These are phyloP conservation scores for Apodospora peruviana DNA, from an alignment of 495 filamentous ascomycete species.

Conservation along the genomic window DNA sequence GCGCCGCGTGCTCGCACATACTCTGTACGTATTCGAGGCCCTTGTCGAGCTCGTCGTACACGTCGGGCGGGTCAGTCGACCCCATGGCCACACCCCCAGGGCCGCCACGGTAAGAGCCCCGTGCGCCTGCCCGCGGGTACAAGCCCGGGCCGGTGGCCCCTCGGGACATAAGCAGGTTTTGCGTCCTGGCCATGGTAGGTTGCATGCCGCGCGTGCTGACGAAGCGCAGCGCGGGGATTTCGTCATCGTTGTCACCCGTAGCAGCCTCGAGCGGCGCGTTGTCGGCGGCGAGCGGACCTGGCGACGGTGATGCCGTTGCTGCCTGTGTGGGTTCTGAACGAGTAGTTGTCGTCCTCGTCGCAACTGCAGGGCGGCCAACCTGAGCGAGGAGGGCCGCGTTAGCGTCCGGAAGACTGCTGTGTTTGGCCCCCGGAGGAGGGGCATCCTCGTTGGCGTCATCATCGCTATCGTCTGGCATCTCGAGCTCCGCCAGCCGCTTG, in stretches of 20 bases:
- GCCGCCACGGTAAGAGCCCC: not conserved
- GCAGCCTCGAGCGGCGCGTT: constrained; percentile 12
- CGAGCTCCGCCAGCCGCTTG: constrained; percentile 45
- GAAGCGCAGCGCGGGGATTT: constrained; percentile 23
- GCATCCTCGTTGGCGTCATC: constrained; percentile 33
- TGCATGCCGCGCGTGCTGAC: constrained; percentile 26
- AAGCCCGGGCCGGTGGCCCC: constrained; percentile 6
- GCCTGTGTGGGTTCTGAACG: not conserved
- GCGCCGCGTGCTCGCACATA: constrained; percentile 78
- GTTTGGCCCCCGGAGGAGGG: no score
- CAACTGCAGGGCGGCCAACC: not conserved
- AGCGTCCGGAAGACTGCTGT: no score
- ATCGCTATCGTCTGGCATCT: constrained; percentile 36
- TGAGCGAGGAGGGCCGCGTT: no score
- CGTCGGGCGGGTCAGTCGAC: constrained; percentile 19
- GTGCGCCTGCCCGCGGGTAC: constrained; percentile 14
- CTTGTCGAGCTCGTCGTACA: constrained; percentile 70
- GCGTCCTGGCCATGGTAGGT: not conserved
- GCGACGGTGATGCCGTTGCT: not conserved
- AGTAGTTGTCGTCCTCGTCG: not conserved
- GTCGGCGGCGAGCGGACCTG: not conserved
- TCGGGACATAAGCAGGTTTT: constrained; percentile 8
- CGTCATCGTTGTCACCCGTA: constrained; percentile 6
- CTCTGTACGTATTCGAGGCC: constrained; percentile 71
- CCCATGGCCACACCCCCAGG: not conserved